Conservation (phyloP, 352 stramenopile species). For the Globisporangium megalacanthum region DNA sequence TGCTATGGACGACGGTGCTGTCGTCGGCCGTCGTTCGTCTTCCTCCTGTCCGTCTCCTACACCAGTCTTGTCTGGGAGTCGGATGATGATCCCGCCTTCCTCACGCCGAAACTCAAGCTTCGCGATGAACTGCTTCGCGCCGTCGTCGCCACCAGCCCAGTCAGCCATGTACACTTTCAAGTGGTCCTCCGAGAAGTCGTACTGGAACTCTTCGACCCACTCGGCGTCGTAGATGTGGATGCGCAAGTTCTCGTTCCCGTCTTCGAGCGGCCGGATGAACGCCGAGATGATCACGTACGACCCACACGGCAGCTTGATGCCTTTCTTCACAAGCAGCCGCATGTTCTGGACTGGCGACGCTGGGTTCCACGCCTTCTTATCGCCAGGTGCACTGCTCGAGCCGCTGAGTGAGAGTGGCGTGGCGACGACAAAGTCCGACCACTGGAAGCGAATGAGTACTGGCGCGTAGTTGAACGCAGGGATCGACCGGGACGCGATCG, state of each 20-base stretch:
- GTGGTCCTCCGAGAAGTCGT: slow-evolving; percentile 66
- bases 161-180: slow-evolving; percentile 44
- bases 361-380: slow-evolving; percentile 13
- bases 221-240: slow-evolving; percentile 72
- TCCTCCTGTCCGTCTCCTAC: background rate
- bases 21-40: background rate
- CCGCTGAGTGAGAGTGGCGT: slow-evolving; percentile 27
- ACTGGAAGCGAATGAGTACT: slow-evolving; percentile 63
- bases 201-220: slow-evolving; percentile 70
- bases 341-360: slow-evolving; percentile 51
- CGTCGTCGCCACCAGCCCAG: slow-evolving; percentile 27
- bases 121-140: slow-evolving; percentile 37
- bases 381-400: background rate
- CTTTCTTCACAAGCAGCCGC: slow-evolving; percentile 51
- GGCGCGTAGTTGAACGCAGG: slow-evolving; percentile 66
- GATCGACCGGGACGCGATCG: slow-evolving; percentile 47
- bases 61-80: slow-evolving; percentile 40
- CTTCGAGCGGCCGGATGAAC: slow-evolving; percentile 60
- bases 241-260: slow-evolving; percentile 65
- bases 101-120: slow-evolving; percentile 59
- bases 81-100: slow-evolving; percentile 61
- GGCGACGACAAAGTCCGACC: slow-evolving; percentile 68
- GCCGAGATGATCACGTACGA: slow-evolving; percentile 65
- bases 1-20: background rate
- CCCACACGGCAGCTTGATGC: slow-evolving; percentile 43